Conservation (phyloP, 768 basidiomycete species). For the Asterophora parasitica region DNA sequence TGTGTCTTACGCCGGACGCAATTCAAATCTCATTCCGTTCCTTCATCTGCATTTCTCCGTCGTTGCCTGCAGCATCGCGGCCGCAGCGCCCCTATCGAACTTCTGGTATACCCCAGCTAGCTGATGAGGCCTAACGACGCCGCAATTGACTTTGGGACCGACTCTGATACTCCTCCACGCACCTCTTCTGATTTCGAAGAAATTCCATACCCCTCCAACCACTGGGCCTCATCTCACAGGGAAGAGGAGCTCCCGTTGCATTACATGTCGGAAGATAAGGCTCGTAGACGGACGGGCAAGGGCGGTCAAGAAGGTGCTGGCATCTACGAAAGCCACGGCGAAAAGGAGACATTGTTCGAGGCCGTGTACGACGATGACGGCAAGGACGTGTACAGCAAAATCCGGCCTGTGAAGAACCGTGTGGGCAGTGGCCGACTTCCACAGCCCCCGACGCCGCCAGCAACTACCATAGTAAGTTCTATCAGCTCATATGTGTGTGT, state of each 20-base stretch:
- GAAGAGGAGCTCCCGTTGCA: conserved; percentile 47
- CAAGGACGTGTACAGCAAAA: conserved; percentile 51
- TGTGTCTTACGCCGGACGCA: conserved; percentile 16
- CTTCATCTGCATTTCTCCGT: background rate
- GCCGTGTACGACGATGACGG: conserved; percentile 40
- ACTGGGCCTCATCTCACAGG: conserved; percentile 30
- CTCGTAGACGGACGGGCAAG: conserved; percentile 41
- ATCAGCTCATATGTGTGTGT: conserved; percentile 11
- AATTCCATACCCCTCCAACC: conserved; percentile 49
- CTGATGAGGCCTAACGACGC: conserved; percentile 63
- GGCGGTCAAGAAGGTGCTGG: conserved; percentile 16
- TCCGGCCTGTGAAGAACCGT: conserved; percentile 31
- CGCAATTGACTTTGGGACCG: conserved; percentile 64
- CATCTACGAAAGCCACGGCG: conserved; percentile 14
- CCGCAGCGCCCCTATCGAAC: conserved; percentile 3
- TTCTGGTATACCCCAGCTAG: conserved; percentile 28
- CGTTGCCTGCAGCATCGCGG: conserved; percentile 4
- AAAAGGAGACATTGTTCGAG: conserved; percentile 24
- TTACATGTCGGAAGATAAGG: conserved; percentile 64
- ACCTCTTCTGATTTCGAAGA: conserved; percentile 71
- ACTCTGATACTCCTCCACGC: conserved; percentile 41
- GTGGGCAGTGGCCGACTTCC: conserved; percentile 57
- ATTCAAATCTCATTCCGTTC: background rate
- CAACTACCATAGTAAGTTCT: conserved; percentile 54
- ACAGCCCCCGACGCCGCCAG: conserved; percentile 59